phyloP scores from a whole-genome alignment of 208 protist species.

The Trypanosoma caninum region DNA sequence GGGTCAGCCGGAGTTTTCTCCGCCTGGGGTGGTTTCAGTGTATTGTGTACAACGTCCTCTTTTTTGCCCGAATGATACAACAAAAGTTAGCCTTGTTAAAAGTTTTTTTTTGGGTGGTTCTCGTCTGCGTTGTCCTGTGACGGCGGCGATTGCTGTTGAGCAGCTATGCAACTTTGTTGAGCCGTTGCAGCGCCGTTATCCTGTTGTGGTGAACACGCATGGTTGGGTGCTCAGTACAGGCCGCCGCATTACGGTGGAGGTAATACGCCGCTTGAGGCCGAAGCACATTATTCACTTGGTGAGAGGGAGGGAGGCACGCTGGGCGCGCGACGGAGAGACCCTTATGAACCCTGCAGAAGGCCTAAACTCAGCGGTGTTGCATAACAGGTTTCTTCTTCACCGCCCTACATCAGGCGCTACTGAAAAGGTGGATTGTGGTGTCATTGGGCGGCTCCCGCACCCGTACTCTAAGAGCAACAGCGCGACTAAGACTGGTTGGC shows the following conservation, averaged over 20 bases:
- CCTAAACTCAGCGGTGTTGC: constrained; percentile 61
- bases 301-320: constrained; percentile 39
- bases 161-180: constrained; percentile 35
- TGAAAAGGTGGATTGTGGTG: background rate
- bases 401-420: background rate
- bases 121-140: constrained; percentile 42
- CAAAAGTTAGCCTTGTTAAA: constrained; percentile 33
- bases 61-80: constrained; percentile 36
- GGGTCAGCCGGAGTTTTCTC: constrained; percentile 85
- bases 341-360: constrained; percentile 52
- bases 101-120: constrained; percentile 54
- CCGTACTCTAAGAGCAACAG: constrained; percentile 2
- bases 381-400: constrained; percentile 63
- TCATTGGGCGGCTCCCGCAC: constrained; percentile 47
- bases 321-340: constrained; percentile 33
- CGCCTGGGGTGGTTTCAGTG: constrained; percentile 67
- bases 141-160: constrained; percentile 44
- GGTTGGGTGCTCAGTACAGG: constrained; percentile 87
- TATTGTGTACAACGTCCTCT: constrained; percentile 54
- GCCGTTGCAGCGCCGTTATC: constrained; percentile 30
- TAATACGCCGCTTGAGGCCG: constrained; percentile 64
- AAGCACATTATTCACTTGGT: constrained; percentile 72
- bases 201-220: constrained; percentile 89
- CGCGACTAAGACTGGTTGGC: background rate
- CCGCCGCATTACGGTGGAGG: constrained; percentile 68